A percentile compares a stretch with the other conserved stretches of the same genome.
phyloP scores from a whole-genome alignment of 75 land plant genomes.

The Cunninghamia lanceolata region DNA sequence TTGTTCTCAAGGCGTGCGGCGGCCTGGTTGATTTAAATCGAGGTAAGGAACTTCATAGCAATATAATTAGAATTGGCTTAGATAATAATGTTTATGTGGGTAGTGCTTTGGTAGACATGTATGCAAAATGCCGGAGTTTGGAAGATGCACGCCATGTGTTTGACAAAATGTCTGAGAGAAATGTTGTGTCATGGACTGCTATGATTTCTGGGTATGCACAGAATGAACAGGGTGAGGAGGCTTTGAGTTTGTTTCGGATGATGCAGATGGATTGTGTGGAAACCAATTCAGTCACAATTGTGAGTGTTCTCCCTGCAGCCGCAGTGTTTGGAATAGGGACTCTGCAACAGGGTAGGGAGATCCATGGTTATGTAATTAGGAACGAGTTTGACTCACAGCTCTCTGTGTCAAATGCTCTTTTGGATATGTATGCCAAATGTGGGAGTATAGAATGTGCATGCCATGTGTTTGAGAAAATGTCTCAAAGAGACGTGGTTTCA shows the following conservation, averaged over 20 bases:
- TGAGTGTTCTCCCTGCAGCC: constrained; percentile 10
- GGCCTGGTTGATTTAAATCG: neutral
- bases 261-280: constrained; percentile 10
- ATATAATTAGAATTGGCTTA: constrained; percentile 1
- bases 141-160: constrained; percentile 15
- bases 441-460: neutral
- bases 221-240: neutral
- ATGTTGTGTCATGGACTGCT: constrained; percentile 12
- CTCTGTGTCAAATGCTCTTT: constrained; percentile 10
- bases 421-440: constrained; percentile 20
- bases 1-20: constrained; percentile 11
- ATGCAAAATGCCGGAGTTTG: constrained; percentile 15
- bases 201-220: constrained; percentile 23
- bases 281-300: constrained; percentile 6
- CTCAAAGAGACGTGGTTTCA: constrained; percentile 11
- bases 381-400: neutral
- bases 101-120: constrained; percentile 19
- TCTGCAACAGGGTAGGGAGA: neutral
- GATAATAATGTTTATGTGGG: neutral
- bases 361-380: constrained; percentile 12
- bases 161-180: constrained; percentile 11
- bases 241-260: constrained; percentile 6
- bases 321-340: neutral
- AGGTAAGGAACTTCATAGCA: constrained; percentile 3
- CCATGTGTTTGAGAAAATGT: constrained; percentile 11